Evolutionary conservation across 495 filamentous ascomycete genomes (phyloP).

Genomic region (Corynascus novoguineensis): DNA sequence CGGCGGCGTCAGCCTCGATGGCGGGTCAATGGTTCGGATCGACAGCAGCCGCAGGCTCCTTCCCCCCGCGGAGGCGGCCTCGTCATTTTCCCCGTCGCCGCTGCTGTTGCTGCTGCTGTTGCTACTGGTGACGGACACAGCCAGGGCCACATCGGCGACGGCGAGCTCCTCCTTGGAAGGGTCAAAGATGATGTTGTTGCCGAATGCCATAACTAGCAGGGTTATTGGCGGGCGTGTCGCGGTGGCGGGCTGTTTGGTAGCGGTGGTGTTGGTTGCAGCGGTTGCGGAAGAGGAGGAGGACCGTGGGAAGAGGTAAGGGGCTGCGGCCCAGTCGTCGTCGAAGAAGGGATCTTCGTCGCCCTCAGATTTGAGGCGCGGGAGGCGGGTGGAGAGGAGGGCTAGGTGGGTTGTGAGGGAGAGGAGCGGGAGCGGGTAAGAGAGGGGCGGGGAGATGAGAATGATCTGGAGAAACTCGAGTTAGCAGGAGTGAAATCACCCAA

Average conservation of each 20-base stretch:
- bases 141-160: constrained; percentile 81
- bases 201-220: constrained; percentile 80
- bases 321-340: constrained; percentile 93
- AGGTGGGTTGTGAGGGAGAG: constrained; percentile 91
- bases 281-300: no score
- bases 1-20: constrained; percentile 48
- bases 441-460: constrained; percentile 82
- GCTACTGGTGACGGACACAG: constrained; percentile 59
- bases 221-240: constrained; percentile 66
- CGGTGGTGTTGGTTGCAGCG: not conserved
- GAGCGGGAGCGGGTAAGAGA: constrained; percentile 87
- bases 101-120: not conserved
- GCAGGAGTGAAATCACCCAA: no score
- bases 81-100: constrained; percentile 6
- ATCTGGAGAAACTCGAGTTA: constrained; percentile 51
- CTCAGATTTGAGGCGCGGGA: constrained; percentile 77
- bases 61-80: constrained; percentile 9
- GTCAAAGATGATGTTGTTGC: constrained; percentile 88
- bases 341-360: constrained; percentile 94
- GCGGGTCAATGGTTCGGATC: constrained; percentile 68
- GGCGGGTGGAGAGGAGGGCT: constrained; percentile 80
- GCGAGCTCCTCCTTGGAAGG: constrained; percentile 84
- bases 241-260: not conserved
- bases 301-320: constrained; percentile 68
- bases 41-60: constrained; percentile 47